Evolutionary conservation across 139 green algal species (phyloP).

Genomic region (Chlamydomonas incerta): DNA sequence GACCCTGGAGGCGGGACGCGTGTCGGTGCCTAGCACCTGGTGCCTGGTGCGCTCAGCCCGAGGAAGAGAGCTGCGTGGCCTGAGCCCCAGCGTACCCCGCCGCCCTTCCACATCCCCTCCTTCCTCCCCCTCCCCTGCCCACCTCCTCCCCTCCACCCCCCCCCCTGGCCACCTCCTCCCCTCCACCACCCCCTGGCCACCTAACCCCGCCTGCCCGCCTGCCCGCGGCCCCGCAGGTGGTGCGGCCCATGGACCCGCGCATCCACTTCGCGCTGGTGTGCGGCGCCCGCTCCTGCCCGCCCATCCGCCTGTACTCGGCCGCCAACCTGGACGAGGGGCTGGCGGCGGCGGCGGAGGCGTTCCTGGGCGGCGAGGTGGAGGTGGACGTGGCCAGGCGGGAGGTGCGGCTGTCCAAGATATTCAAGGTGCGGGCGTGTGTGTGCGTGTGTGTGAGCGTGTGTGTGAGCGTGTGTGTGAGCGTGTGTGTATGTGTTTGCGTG

Average conservation of each 20-base stretch:
- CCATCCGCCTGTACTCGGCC: constrained; percentile 89
- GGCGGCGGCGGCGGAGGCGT: constrained; percentile 69
- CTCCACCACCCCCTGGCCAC: neutral
- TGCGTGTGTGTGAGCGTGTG: too few species aligned
- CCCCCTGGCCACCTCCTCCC: neutral
- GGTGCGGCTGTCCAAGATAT: constrained; percentile 87
- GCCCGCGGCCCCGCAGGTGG: constrained; percentile 19
- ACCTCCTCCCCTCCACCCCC: neutral
- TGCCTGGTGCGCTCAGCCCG: too few species aligned
- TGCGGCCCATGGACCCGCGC: constrained; percentile 80
- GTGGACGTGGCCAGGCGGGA: constrained; percentile 61
- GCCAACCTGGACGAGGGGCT: constrained; percentile 87
- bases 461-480: too few species aligned
- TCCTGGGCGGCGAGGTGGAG: constrained; percentile 70
- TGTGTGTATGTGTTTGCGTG: too few species aligned
- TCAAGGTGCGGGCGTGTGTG: constrained; percentile 70
- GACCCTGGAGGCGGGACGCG: too few species aligned
- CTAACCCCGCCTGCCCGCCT: too few species aligned
- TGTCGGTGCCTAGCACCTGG: too few species aligned
- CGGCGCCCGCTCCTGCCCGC: constrained; percentile 92
- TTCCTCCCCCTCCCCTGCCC: too few species aligned
- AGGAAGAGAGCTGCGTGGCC: too few species aligned
- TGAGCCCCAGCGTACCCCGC: too few species aligned
- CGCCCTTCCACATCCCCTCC: too few species aligned
- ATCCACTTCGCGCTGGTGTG: constrained; percentile 98